A percentile compares a stretch with the other conserved stretches of the same genome.
phyloP scores from a whole-genome alignment of 768 basidiomycete genomes.

The Trametes coccinea region DNA sequence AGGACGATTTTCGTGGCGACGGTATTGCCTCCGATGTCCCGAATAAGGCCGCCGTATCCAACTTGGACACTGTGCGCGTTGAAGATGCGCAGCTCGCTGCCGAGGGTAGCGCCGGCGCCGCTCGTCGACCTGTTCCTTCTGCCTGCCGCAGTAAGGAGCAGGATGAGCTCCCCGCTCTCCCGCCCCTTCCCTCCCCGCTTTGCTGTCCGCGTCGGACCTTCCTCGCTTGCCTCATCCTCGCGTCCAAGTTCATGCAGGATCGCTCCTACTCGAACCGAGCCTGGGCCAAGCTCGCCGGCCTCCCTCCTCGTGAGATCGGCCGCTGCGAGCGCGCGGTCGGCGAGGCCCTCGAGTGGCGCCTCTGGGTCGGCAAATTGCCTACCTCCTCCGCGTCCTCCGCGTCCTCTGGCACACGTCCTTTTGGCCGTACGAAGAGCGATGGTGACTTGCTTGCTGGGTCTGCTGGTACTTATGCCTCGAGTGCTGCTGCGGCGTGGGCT shows the following conservation, averaged over 20 bases:
- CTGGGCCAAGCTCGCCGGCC: constrained; percentile 92
- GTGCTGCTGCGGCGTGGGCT: constrained; percentile 20
- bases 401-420: constrained; percentile 12
- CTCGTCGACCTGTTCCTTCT: neutral
- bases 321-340: constrained; percentile 88
- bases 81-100: constrained; percentile 6
- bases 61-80: constrained; percentile 17
- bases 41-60: neutral
- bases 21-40: neutral
- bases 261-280: constrained; percentile 91
- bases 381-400: constrained; percentile 3
- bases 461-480: constrained; percentile 7
- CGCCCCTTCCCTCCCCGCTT: constrained; percentile 69
- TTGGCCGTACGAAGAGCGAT: constrained; percentile 28
- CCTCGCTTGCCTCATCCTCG: constrained; percentile 83
- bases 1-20: neutral
- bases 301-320: constrained; percentile 83
- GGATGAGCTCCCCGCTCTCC: constrained; percentile 25
- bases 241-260: constrained; percentile 92
- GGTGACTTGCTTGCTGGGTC: constrained; percentile 16
- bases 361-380: constrained; percentile 83
- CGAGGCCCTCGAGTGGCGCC: constrained; percentile 84
- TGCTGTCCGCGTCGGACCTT: constrained; percentile 89
- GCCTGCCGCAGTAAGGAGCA: constrained; percentile 8
- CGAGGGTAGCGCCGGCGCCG: neutral